Base-by-base conservation (phyloP, 1,139 yeast species). In the Candida mesenterica region DNA sequence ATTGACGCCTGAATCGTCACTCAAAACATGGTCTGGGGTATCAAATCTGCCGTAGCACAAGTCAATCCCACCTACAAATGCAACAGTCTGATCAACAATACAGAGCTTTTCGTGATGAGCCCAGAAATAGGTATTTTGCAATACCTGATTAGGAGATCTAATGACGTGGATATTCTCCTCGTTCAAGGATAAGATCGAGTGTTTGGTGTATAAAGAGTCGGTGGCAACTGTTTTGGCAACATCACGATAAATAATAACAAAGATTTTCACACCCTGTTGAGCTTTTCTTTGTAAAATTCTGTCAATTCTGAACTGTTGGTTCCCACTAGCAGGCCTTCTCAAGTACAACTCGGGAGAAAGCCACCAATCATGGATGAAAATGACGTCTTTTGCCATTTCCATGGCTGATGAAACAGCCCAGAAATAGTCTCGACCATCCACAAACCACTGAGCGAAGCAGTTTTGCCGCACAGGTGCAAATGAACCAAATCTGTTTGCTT, bases 291-390 rank as follows among this genome's bases (percentile, higher is more conserved):
- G 88, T 47, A 94, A 67, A 3, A 94, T 61, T 52, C 98, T 73
- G 59, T 94, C 99, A 33, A 94, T 65, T 55, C 99, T 76, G 82
- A 90, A 92, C 47, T 87, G 86, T 57, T 94, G 97, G 50, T 92
- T 90, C 10, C 96, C 96, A 57, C 87, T 84, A 0, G 96, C 92
- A 0, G 98, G 98, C 36, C 99, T 72, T 44, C 98, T 76, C 62
- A 94, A 66, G 51, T 94, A 92, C 8, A 92, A 58, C 57, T 94
- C 98, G 0, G 99, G 99, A 8, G 94, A 78, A 22, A 94, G 67
- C 98, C 98, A 94, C 99, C 99, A 94, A 56, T 92, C 99, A 56
- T 92, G 97, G 36, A 94, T 88, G 56, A 82, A 94, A 29, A 94
- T 84, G 1, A 86, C 94, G 64, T 92, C 98, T 49, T 82, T 82